phyloP scores from a whole-genome alignment of 257 asterid genomes.

The Ophiorrhiza pumila region DNA sequence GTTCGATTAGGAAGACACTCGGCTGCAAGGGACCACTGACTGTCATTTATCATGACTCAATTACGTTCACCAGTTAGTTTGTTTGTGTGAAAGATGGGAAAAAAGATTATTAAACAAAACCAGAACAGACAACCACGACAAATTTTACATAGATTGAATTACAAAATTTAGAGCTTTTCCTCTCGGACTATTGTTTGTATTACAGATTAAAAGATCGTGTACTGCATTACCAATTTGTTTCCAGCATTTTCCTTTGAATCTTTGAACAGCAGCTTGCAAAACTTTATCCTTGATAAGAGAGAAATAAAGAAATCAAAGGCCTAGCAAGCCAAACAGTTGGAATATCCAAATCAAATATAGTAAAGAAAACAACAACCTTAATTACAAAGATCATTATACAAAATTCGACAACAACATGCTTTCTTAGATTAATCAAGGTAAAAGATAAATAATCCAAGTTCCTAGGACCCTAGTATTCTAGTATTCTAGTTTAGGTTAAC shows the following conservation, averaged over 20 bases:
- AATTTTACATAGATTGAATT: neutral
- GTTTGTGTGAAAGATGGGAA: neutral
- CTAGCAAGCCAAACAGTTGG: neutral
- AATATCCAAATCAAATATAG: neutral
- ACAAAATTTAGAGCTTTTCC: neutral
- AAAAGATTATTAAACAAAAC: neutral
- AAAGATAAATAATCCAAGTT: too few relatives aligned
- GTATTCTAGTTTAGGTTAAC: too few relatives aligned
- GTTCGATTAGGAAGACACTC: conserved; percentile 44
- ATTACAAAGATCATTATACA: neutral
- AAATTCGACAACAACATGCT: too few relatives aligned
- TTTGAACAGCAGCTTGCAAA: conserved; percentile 34
- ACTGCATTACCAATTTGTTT: conserved; percentile 40
- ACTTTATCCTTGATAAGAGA: conserved; percentile 33
- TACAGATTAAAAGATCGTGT: neutral
- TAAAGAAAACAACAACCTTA: too few relatives aligned
- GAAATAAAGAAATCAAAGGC: neutral
- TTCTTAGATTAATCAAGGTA: too few relatives aligned
- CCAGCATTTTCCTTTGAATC: conserved; percentile 39
- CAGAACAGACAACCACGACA: neutral
- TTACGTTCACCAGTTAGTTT: neutral
- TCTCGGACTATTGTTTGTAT: neutral
- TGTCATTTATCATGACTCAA: neutral
- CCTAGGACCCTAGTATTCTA: neutral
- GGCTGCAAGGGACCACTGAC: conserved; percentile 32